phyloP scores from a whole-genome alignment of 129 eudicot genomes.

The sunflower (Helianthus annuus) region HanXRQr2.0-SUNRISE NC_035448.2:75860929-75861428 shows the following conservation, averaged over 20 bases:
- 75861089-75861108: constrained; percentile 86
- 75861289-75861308: constrained; percentile 23
- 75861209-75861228: no score
- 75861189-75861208: not conserved
- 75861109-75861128: constrained; percentile 93
- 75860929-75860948: no score
- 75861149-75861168: constrained; percentile 62
- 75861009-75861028: constrained; percentile 98
- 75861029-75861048: constrained; percentile 72
- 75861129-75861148: constrained; percentile 78
- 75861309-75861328: constrained; percentile 23
- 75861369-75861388: constrained; percentile 19
- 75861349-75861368: constrained; percentile 18
- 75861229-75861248: not conserved
- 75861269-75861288: constrained; percentile 18
- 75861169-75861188: not conserved
- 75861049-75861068: constrained; percentile 80
- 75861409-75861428: constrained; percentile 18
- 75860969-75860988: constrained; percentile 50
- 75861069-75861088: constrained; percentile 85
- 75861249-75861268: constrained; percentile 1
- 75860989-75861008: constrained; percentile 85
- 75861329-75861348: constrained; percentile 21
- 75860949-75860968: not conserved
- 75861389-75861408: constrained; percentile 17